Base-by-base conservation (phyloP, 2,329 filamentous ascomycete species). In the Didymella sp. region DNA sequence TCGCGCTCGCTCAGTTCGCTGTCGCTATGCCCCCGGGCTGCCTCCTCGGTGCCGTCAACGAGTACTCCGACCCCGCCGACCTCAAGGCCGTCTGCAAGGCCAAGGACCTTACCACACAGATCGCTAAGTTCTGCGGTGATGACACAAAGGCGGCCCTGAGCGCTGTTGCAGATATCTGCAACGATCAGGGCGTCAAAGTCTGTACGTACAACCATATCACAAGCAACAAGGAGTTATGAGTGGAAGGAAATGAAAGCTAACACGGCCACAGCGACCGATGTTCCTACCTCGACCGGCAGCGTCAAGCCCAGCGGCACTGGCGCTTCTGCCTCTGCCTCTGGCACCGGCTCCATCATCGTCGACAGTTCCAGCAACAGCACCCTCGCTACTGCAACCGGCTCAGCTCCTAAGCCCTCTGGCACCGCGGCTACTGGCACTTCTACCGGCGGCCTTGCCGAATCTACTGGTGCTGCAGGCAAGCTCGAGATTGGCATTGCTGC, bases 41-140 rank as follows among this genome's bases (percentile, higher is more conserved):
- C 58, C 60, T 73, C 28, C 66, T 73, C 43, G 72, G 69, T 50
- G 71, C 71, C 24, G 59, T 71, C 35, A 73, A 72, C 62, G 48
- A 60, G 41, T 72, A 70, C 62, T 47, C 63, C n/a, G 51, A 64
- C 60, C 68, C 71, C 7, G 33, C 62, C 9, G 66, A 73, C 45
- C 56, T 74, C 47, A 58, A 64, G 46, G 46, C 61, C 25, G 60
- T 73, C 17, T 74, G 71, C 69, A 62, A 64, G 58, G 51, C 56
- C 51, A 72, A 70, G 61, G 68, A 73, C 51, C 46, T 61, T 24
- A 61, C 59, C 40, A 53, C 40, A 38, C 67, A 64, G 56, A 64
- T 73, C 35, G 42, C 59, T 17, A 63, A 60, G 53, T 63, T 66
- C 47, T 74, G 71, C 48, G 66, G 67, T 4, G 60, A 69, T 48